Conservation (phyloP, 2,329 filamentous ascomycete species). For the Claviceps digitariae region DNA sequence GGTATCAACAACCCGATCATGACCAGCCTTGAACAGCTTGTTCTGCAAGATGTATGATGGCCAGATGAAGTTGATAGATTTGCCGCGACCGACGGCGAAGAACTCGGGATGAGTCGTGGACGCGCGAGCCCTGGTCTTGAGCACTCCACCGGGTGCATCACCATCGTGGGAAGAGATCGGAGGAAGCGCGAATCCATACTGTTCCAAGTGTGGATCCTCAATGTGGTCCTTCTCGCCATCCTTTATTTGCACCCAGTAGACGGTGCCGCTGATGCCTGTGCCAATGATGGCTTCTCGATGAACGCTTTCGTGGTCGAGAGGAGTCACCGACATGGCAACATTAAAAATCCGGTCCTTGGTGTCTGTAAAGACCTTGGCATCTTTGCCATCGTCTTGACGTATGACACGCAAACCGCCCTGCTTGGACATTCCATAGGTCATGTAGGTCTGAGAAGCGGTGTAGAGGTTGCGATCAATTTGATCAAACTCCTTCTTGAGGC, state of each 20-base stretch:
- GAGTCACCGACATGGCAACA: slow-evolving; percentile 64
- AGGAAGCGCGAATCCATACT: slow-evolving; percentile 78
- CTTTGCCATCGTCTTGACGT: slow-evolving; percentile 81
- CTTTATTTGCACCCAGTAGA: slow-evolving; percentile 86
- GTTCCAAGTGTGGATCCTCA: slow-evolving; percentile 65
- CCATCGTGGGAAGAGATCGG: slow-evolving; percentile 77
- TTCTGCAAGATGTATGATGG: slow-evolving; percentile 50
- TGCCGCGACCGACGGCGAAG: slow-evolving; percentile 90
- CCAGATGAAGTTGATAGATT: slow-evolving; percentile 85
- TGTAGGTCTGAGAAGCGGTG: slow-evolving; percentile 78
- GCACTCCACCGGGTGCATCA: slow-evolving; percentile 77
- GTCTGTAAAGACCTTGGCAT: slow-evolving; percentile 83
- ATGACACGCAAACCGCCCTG: slow-evolving; percentile 88
- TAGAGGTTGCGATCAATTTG: slow-evolving; percentile 91
- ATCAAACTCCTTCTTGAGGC: slow-evolving; percentile 94
- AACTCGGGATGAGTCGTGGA: slow-evolving; percentile 83
- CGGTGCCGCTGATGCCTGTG: slow-evolving; percentile 85
- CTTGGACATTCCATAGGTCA: slow-evolving; percentile 88
- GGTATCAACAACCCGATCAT: slow-evolving; percentile 64
- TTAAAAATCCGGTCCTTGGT: slow-evolving; percentile 93
- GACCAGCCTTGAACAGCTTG: slow-evolving; percentile 48
- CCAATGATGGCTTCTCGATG: slow-evolving; percentile 75
- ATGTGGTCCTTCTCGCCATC: slow-evolving; percentile 67
- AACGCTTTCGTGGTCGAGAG: slow-evolving; percentile 38
- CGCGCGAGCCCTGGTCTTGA: slow-evolving; percentile 89